These are phyloP conservation scores for Botrytis byssoidea DNA, from an alignment of 2,329 filamentous ascomycete species.

Conservation along the genomic window DNA sequence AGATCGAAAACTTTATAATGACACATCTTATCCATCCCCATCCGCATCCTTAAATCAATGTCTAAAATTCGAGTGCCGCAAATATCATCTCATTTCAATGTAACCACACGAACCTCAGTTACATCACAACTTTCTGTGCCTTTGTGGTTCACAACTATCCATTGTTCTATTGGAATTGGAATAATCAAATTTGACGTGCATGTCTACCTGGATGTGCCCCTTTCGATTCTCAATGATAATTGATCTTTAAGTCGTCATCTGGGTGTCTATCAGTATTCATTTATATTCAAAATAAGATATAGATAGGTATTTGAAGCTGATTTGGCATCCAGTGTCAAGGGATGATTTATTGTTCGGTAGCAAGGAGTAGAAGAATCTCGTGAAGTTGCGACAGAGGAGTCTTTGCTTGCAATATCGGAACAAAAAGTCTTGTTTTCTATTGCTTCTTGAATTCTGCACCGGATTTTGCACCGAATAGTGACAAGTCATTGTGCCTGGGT, in stretches of 20 bases:
- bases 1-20: neutral
- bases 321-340: neutral
- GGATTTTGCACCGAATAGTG: no score
- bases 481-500: no score
- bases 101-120: neutral
- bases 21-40: neutral
- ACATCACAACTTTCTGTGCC: neutral
- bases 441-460: no score
- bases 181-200: neutral
- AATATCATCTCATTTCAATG: neutral
- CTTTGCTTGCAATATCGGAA: no score
- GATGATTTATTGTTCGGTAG: neutral
- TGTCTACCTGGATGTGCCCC: neutral
- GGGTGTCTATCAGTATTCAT: neutral
- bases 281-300: neutral
- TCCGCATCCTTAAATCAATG: neutral
- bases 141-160: no score
- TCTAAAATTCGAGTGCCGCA: no score
- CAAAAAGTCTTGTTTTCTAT: no score
- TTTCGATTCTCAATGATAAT: fast-evolving
- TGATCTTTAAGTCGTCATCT: neutral
- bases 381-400: neutral
- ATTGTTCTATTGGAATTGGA: neutral
- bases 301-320: neutral
- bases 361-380: neutral